Conservation (phyloP, 495 filamentous ascomycete genomes). For the Neurospora pannonica region DNA sequence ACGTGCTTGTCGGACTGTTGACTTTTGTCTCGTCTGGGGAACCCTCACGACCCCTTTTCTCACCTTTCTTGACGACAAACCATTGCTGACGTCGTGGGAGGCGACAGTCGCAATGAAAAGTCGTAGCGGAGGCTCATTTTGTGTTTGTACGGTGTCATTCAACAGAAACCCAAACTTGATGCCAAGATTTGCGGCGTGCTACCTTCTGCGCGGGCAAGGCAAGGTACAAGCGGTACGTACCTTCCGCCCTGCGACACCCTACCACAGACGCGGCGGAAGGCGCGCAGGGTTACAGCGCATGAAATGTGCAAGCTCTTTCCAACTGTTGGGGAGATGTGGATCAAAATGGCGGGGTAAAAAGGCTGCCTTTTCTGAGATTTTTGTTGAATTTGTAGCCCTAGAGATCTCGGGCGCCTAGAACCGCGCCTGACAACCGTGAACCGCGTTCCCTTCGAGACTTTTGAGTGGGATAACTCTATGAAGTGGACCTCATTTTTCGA, state of each 20-base stretch:
- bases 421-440: neutral
- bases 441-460: neutral
- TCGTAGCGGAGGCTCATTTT: neutral
- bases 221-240: neutral
- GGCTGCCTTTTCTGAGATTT: neutral
- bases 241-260: neutral
- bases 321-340: constrained; percentile 17
- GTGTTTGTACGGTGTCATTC: neutral
- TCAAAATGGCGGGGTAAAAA: neutral
- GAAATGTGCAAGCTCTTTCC: constrained; percentile 7
- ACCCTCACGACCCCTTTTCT: neutral
- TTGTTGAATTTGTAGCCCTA: constrained; percentile 2
- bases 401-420: neutral
- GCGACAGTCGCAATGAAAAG: neutral
- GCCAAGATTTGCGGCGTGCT: neutral
- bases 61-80: neutral
- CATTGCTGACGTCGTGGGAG: neutral
- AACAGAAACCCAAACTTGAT: neutral
- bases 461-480: neutral
- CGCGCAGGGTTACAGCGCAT: constrained; percentile 3
- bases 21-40: neutral
- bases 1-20: neutral
- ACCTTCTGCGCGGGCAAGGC: neutral
- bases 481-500: neutral
- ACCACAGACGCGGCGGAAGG: neutral